Conservation (phyloP, 768 basidiomycete species). For the Tylopilus felleus region DNA sequence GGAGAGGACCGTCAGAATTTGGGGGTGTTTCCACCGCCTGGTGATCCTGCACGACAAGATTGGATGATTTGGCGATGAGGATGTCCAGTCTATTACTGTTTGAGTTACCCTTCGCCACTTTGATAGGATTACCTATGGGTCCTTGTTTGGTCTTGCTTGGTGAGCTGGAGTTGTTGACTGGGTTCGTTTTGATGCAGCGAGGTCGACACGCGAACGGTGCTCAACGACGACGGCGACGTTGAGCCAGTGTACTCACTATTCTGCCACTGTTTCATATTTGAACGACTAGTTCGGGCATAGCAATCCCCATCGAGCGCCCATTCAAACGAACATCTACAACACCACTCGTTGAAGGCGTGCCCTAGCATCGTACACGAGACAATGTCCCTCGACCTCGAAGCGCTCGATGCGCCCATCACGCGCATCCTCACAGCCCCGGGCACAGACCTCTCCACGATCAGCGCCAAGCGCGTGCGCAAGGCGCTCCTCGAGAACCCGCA, state of each 20-base stretch:
- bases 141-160: constrained; percentile 29
- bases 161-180: neutral
- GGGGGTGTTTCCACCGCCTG: constrained; percentile 60
- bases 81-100: too few relatives aligned
- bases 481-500: constrained; percentile 48
- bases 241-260: constrained; percentile 1
- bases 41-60: constrained; percentile 61
- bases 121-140: too few relatives aligned
- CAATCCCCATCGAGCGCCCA: too few relatives aligned
- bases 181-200: neutral
- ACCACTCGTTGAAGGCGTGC: too few relatives aligned
- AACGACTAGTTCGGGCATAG: too few relatives aligned
- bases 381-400: constrained; percentile 53
- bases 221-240: constrained; percentile 12
- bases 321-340: too few relatives aligned
- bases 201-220: constrained; percentile 6
- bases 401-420: constrained; percentile 60
- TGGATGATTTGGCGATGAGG: constrained; percentile 53
- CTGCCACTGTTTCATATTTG: too few relatives aligned
- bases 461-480: constrained; percentile 86
- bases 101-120: too few relatives aligned
- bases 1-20: constrained; percentile 28
- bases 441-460: constrained; percentile 74
- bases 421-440: constrained; percentile 73
- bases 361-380: constrained; percentile 4